Conservation (phyloP, 805 yeast species). For the Torulaspora indica region DNA sequence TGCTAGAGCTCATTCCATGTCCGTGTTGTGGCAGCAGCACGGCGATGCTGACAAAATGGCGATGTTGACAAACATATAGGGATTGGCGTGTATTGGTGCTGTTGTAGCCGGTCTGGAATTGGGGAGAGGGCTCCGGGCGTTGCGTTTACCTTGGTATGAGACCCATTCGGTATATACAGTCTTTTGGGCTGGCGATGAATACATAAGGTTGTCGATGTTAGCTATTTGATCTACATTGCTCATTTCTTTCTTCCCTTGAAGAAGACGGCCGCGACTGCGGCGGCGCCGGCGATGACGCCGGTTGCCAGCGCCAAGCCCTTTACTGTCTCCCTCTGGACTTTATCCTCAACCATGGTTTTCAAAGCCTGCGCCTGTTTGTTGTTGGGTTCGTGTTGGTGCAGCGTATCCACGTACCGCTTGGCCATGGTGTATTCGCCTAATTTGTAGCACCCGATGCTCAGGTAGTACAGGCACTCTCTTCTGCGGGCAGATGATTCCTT, state of each 20-base stretch:
- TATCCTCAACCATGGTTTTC: conserved; percentile 74
- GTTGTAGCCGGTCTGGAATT: no score
- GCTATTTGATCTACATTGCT: background rate
- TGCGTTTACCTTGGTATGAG: no score
- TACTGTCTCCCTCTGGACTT: conserved; percentile 79
- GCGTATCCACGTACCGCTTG: conserved; percentile 73
- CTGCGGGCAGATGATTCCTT: conserved; percentile 76
- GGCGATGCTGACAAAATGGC: background rate
- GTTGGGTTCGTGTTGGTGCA: conserved; percentile 76
- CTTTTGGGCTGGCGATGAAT: background rate
- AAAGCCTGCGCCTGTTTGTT: conserved; percentile 71
- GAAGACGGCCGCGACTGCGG: conserved; percentile 44
- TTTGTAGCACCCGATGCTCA: conserved; percentile 83
- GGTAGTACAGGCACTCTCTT: conserved; percentile 82
- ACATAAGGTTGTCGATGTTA: background rate
- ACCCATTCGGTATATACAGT: background rate
- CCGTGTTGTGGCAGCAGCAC: no score
- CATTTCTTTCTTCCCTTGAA: conserved; percentile 23
- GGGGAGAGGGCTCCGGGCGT: no score
- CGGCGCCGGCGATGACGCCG: conserved; percentile 80
- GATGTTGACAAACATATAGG: no score
- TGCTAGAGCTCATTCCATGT: no score
- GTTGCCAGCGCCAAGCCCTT: conserved; percentile 85
- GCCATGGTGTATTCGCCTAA: conserved; percentile 84
- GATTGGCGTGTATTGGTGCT: no score